Conservation (phyloP, 2,329 filamentous ascomycete species). For the Acephala macrosclerotiorum region DNA sequence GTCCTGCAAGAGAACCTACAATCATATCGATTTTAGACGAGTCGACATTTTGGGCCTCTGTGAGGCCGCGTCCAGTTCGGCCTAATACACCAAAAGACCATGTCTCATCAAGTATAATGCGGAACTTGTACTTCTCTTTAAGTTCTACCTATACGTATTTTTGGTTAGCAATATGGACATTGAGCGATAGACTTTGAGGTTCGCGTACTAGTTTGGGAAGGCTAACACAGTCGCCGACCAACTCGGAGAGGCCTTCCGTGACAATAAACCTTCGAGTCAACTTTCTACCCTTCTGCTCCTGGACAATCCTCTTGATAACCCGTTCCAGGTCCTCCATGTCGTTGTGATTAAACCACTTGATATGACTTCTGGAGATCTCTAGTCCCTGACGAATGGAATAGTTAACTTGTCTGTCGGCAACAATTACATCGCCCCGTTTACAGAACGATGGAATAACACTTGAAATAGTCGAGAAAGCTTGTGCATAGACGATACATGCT, state of each 20-base stretch:
- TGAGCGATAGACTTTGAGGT: background rate
- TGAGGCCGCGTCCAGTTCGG: slow-evolving; percentile 88
- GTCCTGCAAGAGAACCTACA: slow-evolving; percentile 87
- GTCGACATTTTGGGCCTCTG: slow-evolving; percentile 96
- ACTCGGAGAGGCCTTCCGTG: slow-evolving; percentile 94
- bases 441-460: slow-evolving; percentile 96
- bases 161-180: background rate
- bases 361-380: slow-evolving; percentile 88
- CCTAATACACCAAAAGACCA: slow-evolving; percentile 98
- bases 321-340: slow-evolving; percentile 93
- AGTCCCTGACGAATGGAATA: slow-evolving; percentile 94
- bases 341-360: slow-evolving; percentile 95
- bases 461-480: slow-evolving; percentile 96
- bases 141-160: slow-evolving; percentile 72
- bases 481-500: slow-evolving; percentile 92
- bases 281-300: slow-evolving; percentile 84
- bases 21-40: slow-evolving; percentile 96
- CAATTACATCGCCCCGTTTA: slow-evolving; percentile 96
- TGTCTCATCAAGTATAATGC: slow-evolving; percentile 95
- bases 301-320: slow-evolving; percentile 82
- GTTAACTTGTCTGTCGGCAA: slow-evolving; percentile 92
- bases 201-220: slow-evolving; percentile 80
- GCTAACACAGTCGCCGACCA: slow-evolving; percentile 82
- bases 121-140: slow-evolving; percentile 97
- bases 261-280: slow-evolving; percentile 94